Percentiles rank a stretch among this genome's conserved stretches.
Conservation (phyloP, 2,329 filamentous ascomycete species). For the Alternaria postmessia region DNA sequence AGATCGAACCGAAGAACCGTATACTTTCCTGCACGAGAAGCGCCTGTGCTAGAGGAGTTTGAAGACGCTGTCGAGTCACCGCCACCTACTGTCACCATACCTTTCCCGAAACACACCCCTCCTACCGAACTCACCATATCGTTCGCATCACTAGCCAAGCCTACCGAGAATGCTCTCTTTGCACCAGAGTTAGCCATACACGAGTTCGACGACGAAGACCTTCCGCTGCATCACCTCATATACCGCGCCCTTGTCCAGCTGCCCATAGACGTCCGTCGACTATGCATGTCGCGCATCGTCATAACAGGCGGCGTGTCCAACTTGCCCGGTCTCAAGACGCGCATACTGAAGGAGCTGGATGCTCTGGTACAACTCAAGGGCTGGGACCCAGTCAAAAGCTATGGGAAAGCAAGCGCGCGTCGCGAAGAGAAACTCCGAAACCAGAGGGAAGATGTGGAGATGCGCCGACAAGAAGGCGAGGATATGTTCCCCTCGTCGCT, state of each 20-base stretch:
- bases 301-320: slow-evolving; percentile 83
- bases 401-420: slow-evolving; percentile 62
- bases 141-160: slow-evolving; percentile 74
- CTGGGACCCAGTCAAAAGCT: slow-evolving; percentile 80
- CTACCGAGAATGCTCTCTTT: slow-evolving; percentile 80
- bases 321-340: slow-evolving; percentile 79
- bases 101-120: slow-evolving; percentile 47
- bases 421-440: slow-evolving; percentile 39
- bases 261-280: slow-evolving; percentile 80
- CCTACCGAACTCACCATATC: slow-evolving; percentile 68
- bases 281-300: slow-evolving; percentile 88
- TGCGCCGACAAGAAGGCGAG: slow-evolving; percentile 30
- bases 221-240: slow-evolving; percentile 77
- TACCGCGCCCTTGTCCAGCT: slow-evolving; percentile 79
- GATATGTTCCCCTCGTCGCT: slow-evolving; percentile 35
- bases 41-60: slow-evolving; percentile 55
- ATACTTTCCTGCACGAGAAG: slow-evolving; percentile 46
- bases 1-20: slow-evolving; percentile 41
- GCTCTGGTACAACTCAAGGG: slow-evolving; percentile 71
- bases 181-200: slow-evolving; percentile 59
- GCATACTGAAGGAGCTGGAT: slow-evolving; percentile 78
- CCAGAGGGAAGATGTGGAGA: slow-evolving; percentile 33
- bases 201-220: slow-evolving; percentile 86
- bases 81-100: slow-evolving; percentile 45
- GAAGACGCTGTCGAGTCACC: slow-evolving; percentile 47